Conservation (phyloP, 805 yeast genomes). For the Phaffomyces thermotolerans region DNA sequence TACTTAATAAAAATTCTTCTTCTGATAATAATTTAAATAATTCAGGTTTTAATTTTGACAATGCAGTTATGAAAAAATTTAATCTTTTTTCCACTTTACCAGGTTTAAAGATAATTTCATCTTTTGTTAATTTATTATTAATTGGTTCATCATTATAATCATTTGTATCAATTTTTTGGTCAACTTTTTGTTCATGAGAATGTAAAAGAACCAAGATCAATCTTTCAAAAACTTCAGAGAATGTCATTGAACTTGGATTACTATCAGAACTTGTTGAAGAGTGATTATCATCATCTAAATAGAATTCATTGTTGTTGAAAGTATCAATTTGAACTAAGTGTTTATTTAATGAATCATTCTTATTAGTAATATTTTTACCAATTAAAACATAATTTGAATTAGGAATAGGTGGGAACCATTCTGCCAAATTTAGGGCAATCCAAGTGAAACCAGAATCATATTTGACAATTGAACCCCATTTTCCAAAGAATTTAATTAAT, state of each 20-base stretch:
- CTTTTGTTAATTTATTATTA: conserved; percentile 6
- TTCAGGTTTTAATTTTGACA: conserved; percentile 65
- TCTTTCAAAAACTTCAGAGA: conserved; percentile 68
- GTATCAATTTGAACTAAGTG: conserved; percentile 17
- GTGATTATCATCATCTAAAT: conserved; percentile 19
- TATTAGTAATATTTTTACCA: conserved; percentile 20
- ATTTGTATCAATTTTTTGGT: conserved; percentile 7
- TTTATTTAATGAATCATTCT: conserved; percentile 12
- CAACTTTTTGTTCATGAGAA: conserved; percentile 19
- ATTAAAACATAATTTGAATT: conserved; percentile 19
- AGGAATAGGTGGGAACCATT: conserved; percentile 64
- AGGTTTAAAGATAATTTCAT: conserved; percentile 37
- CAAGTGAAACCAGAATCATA: conserved; percentile 82
- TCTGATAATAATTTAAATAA: conserved; percentile 68
- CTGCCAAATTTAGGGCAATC: conserved; percentile 84
- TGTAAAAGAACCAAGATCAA: conserved; percentile 69
- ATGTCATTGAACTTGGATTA: conserved; percentile 31
- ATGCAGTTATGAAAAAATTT: conserved; percentile 56
- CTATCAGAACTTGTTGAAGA: conserved; percentile 9
- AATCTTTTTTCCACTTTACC: conserved; percentile 62
- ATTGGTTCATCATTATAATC: conserved; percentile 3
- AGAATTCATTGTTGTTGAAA: conserved; percentile 6
- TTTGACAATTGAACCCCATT: conserved; percentile 73
- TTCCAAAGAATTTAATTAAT: conserved; percentile 53
- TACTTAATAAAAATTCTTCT: conserved; percentile 61